Percentiles rank a stretch among this genome's conserved stretches.
These are phyloP conservation scores for Adansonia digitata DNA, from an alignment of 345 rosid genomes.

Conservation along the genomic window DNA sequence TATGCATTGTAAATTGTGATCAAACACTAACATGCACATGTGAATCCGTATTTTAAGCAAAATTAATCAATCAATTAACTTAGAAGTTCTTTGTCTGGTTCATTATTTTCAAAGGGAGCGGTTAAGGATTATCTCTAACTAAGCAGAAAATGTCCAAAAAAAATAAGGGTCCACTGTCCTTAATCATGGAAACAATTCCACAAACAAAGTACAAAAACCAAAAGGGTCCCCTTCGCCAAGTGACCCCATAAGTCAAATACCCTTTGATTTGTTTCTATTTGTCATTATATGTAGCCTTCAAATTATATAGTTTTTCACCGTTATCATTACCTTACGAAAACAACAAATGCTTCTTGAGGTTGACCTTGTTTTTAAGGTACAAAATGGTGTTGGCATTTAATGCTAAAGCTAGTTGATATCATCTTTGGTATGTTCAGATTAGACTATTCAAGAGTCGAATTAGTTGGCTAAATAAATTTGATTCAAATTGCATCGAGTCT, in stretches of 20 bases:
- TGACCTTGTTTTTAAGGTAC: neutral
- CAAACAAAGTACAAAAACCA: conserved; percentile 6
- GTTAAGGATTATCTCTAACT: conserved; percentile 28
- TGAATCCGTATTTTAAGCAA: conserved; percentile 50
- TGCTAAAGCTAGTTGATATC: neutral
- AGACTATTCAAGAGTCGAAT: too few species aligned
- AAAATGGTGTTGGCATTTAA: neutral
- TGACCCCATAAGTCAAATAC: conserved; percentile 32
- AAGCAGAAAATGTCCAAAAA: conserved; percentile 1
- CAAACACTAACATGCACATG: conserved; percentile 45
- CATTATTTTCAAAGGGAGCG: conserved; percentile 59
- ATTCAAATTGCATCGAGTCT: too few species aligned
- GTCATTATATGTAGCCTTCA: conserved; percentile 14
- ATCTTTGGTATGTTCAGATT: neutral
- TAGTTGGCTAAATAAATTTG: too few species aligned
- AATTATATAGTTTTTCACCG: neutral
- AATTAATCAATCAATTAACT: conserved; percentile 22
- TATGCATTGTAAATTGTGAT: too few species aligned
- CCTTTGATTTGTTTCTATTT: conserved; percentile 19
- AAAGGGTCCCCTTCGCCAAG: conserved; percentile 4
- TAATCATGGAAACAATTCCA: conserved; percentile 24
- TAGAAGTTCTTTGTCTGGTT: conserved; percentile 40
- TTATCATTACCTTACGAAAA: neutral
- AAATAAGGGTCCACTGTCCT: neutral
- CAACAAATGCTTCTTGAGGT: neutral